Evolutionary conservation across 257 asterid genomes (phyloP).

Genomic region (Handroanthus guayacan): DNA sequence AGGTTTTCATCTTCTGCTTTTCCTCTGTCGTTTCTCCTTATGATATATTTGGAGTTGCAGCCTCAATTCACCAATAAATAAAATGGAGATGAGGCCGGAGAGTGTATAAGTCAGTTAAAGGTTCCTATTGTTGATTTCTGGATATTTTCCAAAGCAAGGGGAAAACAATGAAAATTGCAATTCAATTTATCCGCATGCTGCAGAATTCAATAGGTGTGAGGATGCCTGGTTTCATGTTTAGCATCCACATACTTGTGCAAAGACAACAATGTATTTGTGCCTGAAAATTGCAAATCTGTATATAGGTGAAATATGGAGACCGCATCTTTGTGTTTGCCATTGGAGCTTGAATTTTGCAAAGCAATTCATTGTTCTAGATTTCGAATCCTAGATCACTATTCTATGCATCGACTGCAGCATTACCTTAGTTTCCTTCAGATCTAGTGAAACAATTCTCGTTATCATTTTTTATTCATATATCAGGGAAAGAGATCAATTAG

Average conservation of each 20-base stretch:
- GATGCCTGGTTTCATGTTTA: background rate
- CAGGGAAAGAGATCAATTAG: background rate
- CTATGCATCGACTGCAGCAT: background rate
- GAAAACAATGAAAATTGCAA: background rate
- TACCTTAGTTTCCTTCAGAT: constrained; percentile 3
- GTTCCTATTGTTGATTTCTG: constrained; percentile 12
- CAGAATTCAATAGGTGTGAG: background rate
- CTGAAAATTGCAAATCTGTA: background rate
- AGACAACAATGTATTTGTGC: background rate
- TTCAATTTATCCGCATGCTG: background rate
- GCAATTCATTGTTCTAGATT: background rate
- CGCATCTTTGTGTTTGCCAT: background rate
- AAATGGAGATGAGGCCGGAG: background rate
- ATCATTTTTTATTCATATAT: constrained; percentile 1
- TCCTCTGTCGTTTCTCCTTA: background rate
- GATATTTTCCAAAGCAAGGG: background rate
- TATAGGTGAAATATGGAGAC: background rate
- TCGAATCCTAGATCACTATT: background rate
- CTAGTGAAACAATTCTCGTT: background rate
- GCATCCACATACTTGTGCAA: background rate
- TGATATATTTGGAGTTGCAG: background rate
- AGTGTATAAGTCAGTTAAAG: constrained; percentile 2
- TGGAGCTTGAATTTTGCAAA: constrained; percentile 19
- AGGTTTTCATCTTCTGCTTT: constrained; percentile 4
- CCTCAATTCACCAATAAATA: background rate